Evolutionary conservation across 2,329 filamentous ascomycete genomes (phyloP).

Genomic region (Pseudogymnoascus sp.): DNA sequence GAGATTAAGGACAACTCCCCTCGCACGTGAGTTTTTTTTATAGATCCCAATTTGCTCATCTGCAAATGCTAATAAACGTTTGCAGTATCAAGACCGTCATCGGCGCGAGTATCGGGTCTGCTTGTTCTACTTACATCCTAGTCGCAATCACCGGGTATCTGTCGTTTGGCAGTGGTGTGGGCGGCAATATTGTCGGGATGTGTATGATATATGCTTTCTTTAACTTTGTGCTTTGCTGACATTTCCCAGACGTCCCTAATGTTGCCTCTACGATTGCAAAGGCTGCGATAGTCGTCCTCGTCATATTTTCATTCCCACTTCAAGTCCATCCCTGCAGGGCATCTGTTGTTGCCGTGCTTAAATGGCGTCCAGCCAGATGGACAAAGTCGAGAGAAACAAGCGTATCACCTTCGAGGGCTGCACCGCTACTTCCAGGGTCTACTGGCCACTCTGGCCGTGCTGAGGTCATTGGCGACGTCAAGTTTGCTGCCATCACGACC

Average conservation of each 20-base stretch:
- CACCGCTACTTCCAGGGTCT: conserved; percentile 37
- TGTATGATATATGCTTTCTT: conserved; percentile 47
- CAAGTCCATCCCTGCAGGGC: conserved; percentile 95
- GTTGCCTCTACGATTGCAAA: conserved; percentile 86
- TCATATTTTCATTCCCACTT: conserved; percentile 92
- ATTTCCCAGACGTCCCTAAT: conserved; percentile 43
- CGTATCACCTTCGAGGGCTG: conserved; percentile 34
- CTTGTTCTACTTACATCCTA: conserved; percentile 79
- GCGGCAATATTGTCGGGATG: conserved; percentile 91
- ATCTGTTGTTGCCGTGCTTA: conserved; percentile 88
- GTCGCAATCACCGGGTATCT: conserved; percentile 94
- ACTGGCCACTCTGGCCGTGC: conserved; percentile 39
- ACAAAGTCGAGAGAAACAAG: conserved; percentile 31
- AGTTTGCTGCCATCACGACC: conserved; percentile 86
- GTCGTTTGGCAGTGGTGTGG: conserved; percentile 84
- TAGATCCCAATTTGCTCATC: neutral
- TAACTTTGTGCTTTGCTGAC: neutral
- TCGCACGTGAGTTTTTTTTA: conserved; percentile 31
- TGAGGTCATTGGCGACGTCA: conserved; percentile 71
- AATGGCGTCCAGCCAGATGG: conserved; percentile 66
- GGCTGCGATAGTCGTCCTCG: conserved; percentile 88
- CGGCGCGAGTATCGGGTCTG: conserved; percentile 75
- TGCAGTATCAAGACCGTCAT: conserved; percentile 71
- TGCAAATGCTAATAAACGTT: conserved; percentile 5
- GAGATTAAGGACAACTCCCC: conserved; percentile 85